Percentiles rank a stretch among this genome's conserved stretches.
phyloP scores from a whole-genome alignment of 2,329 filamentous ascomycete species.

The Exophiala sp. region DNA sequence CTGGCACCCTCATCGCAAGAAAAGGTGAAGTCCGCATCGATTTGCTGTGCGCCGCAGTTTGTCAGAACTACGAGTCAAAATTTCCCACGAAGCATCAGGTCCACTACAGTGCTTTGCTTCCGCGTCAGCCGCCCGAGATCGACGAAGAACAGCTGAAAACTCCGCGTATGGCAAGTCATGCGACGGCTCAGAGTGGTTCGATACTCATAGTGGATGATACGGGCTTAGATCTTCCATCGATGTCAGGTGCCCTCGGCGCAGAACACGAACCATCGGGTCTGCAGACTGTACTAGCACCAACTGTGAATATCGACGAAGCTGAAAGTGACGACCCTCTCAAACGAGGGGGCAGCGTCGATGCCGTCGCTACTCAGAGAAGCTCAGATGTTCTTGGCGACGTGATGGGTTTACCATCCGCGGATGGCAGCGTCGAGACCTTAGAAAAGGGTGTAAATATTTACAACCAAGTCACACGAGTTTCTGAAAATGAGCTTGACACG shows the following conservation, averaged over 20 bases:
- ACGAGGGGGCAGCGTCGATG: constrained; percentile 15
- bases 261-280: neutral
- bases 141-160: constrained; percentile 4
- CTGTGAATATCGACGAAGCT: neutral
- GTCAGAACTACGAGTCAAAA: constrained; percentile 74
- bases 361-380: constrained; percentile 22
- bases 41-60: constrained; percentile 71
- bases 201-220: constrained; percentile 76
- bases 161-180: constrained; percentile 46
- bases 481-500: neutral
- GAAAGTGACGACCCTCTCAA: neutral
- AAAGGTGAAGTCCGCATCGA: constrained; percentile 68
- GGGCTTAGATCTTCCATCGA: constrained; percentile 33
- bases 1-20: constrained; percentile 31
- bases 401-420: constrained; percentile 1
- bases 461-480: neutral
- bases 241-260: constrained; percentile 36
- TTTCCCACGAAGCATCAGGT: constrained; percentile 46
- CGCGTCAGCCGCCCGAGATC: constrained; percentile 1
- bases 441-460: neutral
- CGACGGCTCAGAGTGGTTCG: constrained; percentile 81
- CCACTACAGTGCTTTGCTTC: constrained; percentile 17
- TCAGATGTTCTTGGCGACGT: constrained; percentile 17
- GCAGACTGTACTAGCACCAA: neutral
- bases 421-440: constrained; percentile 5